Base-by-base conservation (phyloP, 2,329 filamentous ascomycete genomes). In the Westerdykella aurantiaca region DNA sequence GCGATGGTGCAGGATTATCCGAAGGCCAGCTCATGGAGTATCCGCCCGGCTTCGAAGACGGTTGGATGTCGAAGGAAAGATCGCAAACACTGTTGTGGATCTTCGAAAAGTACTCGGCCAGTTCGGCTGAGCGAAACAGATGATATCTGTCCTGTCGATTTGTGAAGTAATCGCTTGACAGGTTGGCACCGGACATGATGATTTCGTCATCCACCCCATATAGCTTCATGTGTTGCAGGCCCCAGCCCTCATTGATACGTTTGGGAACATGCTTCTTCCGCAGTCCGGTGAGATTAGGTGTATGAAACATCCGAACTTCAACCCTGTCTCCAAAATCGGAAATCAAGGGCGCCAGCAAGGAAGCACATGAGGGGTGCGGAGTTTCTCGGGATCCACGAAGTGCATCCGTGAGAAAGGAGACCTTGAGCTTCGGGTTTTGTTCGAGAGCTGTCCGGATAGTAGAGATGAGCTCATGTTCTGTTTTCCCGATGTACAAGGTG, bases 141-240 rank as follows among this genome's bases (percentile, higher is more conserved):
- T 98, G 93, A 57, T 98, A 98, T 41, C 93, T 78, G 65, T 98
- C 93, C 58, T 97, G 86, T 10, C 93, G 83, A 57, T 97, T 93
- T 33, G 89, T 95, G 59, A 98, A 98, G 69, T 98, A 98, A 61
- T 98, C 91, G 35, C 78, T 80, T 0, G 88, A 95, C 6, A 98
- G 72, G 55, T 98, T 98, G 13, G 93, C 93, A 6, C 81, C 57
- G 6, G 90, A 95, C 57, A 98, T 80, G 52, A 98, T 91, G 45
- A 98, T 85, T 66, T 95, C 89, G 60, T 98, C 89, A 57, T 98
- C 93, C 17, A 95, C 74, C 0, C 93, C 93, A 57, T 98, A 98
- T 0, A 98, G 75, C 75, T 98, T 98, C 91, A 98, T 98, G 63
- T 98, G 93, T 64, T 98, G 93, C 48, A 98, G 70, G 1, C 93